Percentiles rank a stretch among this genome's conserved stretches.
phyloP scores from a whole-genome alignment of 495 filamentous ascomycete genomes.

The Glutinoglossum americanum region DNA sequence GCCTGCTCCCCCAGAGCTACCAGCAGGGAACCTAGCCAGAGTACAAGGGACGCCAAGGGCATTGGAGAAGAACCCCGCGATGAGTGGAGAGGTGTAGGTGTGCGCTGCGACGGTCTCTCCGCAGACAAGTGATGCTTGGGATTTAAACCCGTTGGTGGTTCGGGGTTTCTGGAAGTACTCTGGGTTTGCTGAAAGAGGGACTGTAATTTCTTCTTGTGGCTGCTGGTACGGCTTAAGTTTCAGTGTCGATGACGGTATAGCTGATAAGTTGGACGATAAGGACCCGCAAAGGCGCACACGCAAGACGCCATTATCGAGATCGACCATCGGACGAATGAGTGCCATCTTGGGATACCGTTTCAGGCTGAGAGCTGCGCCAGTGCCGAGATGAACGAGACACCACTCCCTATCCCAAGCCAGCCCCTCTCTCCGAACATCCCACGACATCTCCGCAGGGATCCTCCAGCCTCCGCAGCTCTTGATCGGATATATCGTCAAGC shows the following conservation, averaged over 20 bases:
- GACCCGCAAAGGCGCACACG: slow-evolving; percentile 16
- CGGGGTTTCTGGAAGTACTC: slow-evolving; percentile 19
- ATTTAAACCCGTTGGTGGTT: slow-evolving; percentile 7
- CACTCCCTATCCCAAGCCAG: slow-evolving; percentile 86
- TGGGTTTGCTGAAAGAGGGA: slow-evolving; percentile 41
- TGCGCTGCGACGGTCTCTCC: slow-evolving; percentile 50
- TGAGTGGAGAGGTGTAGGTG: slow-evolving; percentile 37
- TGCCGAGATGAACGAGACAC: slow-evolving; percentile 73
- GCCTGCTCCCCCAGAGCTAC: slow-evolving; percentile 12
- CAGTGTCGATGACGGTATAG: slow-evolving; percentile 5
- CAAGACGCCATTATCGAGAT: slow-evolving; percentile 38
- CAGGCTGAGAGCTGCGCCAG: slow-evolving; percentile 54
- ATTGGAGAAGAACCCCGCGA: slow-evolving; percentile 53
- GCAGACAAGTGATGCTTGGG: slow-evolving; percentile 43
- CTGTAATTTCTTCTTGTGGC: slow-evolving; percentile 24
- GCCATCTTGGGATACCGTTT: slow-evolving; percentile 72
- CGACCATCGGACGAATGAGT: slow-evolving; percentile 46
- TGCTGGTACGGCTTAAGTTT: not conserved
- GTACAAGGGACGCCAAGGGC: slow-evolving; percentile 56
- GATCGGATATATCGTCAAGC: slow-evolving; percentile 40
- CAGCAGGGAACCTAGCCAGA: slow-evolving; percentile 56
- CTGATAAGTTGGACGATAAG: slow-evolving; percentile 3
- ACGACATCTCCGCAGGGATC: slow-evolving; percentile 38
- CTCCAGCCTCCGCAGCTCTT: slow-evolving; percentile 67
- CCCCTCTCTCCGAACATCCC: slow-evolving; percentile 60